Evolutionary conservation across 1,284 basidiomycete species (phyloP).

Genomic region (Rhizoctonia solani): DNA sequence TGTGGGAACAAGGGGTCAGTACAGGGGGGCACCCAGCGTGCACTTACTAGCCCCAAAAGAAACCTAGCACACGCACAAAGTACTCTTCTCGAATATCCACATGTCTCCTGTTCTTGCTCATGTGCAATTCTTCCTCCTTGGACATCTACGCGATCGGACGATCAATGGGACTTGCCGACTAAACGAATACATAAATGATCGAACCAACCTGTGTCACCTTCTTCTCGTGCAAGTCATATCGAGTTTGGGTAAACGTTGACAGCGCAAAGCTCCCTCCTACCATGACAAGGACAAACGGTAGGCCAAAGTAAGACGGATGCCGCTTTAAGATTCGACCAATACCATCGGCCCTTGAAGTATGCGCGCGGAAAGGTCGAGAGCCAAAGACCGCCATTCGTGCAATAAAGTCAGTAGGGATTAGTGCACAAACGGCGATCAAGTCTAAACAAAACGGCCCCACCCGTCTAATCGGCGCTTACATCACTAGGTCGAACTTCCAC

Average conservation of each 20-base stretch:
- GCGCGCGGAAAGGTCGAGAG: slow-evolving; percentile 21
- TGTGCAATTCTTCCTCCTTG: slow-evolving; percentile 81
- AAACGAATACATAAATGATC: neutral
- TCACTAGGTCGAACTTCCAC: neutral
- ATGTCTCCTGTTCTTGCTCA: slow-evolving; percentile 79
- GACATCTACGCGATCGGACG: slow-evolving; percentile 55
- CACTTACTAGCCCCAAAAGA: neutral
- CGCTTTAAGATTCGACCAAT: slow-evolving; percentile 42
- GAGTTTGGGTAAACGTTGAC: slow-evolving; percentile 82
- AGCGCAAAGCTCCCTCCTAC: slow-evolving; percentile 88
- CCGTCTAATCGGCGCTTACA: neutral
- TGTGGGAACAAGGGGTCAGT: slow-evolving; percentile 17
- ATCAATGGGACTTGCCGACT: neutral
- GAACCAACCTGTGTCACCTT: slow-evolving; percentile 66
- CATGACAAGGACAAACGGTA: slow-evolving; percentile 86
- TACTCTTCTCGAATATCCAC: slow-evolving; percentile 96
- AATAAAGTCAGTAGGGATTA: neutral
- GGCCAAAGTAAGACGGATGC: slow-evolving; percentile 75
- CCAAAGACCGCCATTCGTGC: slow-evolving; percentile 21
- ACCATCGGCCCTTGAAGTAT: neutral
- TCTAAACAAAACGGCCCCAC: neutral
- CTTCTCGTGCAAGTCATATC: slow-evolving; percentile 86
- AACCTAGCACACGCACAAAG: slow-evolving; percentile 65
- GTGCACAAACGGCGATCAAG: neutral
- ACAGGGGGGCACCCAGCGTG: neutral